Base-by-base conservation (phyloP, 768 basidiomycete species). In the Termitomyces sp. region DNA sequence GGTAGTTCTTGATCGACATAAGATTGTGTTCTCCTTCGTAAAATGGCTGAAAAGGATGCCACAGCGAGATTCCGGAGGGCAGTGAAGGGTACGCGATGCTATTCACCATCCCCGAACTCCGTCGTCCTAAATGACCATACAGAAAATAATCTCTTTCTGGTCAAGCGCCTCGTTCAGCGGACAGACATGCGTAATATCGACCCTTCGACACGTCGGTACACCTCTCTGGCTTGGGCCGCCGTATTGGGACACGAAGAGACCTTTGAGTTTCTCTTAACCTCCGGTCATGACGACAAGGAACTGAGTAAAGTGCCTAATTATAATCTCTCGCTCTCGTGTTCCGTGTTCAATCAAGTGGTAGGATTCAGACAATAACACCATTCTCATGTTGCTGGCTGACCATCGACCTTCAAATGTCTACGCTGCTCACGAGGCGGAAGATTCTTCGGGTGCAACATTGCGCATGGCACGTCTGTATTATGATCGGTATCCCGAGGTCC, bases 61-160 rank as follows among this genome's bases (percentile, higher is more conserved):
- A 81, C 86, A 20, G 82, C 78, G 50, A 79, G 91, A 60, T 81
- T 92, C 58, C 82, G 89, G 57, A 82, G 87, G 65, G 90, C 90
- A 52, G 89, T 92, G 54, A 88, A 89, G 77, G 90, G 90, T 85
- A 53, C 32, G 69, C 61, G 31, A 47, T 14, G 46, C 49, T 29
- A 14, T 36, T 29, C 32, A 41, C 51, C 27, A 18, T 43, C 34
- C 32, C 34, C 46, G 26, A 41, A 31, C 29, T 61, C 26, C 36
- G 16, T 26, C 36, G 37, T 60, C 26, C 61, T 64, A 46, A 61
- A 59, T 65, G 29, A 43, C 52, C 49, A 36, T 55, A 37, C 68
- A 98, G 95, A 96, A 75, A 95, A 96, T 75, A 96, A 96, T 74
- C 84, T 97, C 62, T 88, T 94, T 64, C 85, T 96, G 60, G 92